Percentiles rank a stretch among this genome's conserved stretches.
These are phyloP conservation scores for Vigna reflexopilosa DNA, from an alignment of 306 rosid species.

Conservation along the genomic window DNA sequence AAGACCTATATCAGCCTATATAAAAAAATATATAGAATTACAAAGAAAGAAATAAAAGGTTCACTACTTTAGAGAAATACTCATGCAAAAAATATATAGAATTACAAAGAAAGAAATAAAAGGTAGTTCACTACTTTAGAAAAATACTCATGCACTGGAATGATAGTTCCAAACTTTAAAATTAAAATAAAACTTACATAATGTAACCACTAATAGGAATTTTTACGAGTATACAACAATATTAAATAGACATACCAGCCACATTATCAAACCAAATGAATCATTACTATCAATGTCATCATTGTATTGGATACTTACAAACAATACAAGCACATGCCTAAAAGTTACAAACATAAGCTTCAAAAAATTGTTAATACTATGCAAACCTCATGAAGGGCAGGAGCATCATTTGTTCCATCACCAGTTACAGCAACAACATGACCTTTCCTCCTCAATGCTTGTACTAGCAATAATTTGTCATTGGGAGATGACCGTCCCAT, in stretches of 20 bases:
- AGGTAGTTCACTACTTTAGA: background rate
- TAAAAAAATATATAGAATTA: slow-evolving; percentile 38
- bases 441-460: slow-evolving; percentile 81
- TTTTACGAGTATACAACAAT: background rate
- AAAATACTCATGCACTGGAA: background rate
- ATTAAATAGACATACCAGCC: slow-evolving; percentile 7
- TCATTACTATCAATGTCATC: background rate
- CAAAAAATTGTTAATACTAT: slow-evolving; percentile 3
- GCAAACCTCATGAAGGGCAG: slow-evolving; percentile 93
- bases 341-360: slow-evolving; percentile 23
- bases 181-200: background rate
- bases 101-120: slow-evolving; percentile 19
- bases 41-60: slow-evolving; percentile 14
- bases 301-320: slow-evolving; percentile 2
- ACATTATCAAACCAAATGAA: background rate
- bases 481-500: slow-evolving; percentile 97
- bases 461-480: slow-evolving; percentile 91
- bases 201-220: background rate
- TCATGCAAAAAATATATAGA: slow-evolving; percentile 31
- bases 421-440: slow-evolving; percentile 97
- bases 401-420: slow-evolving; percentile 97
- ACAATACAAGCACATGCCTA: background rate
- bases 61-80: background rate
- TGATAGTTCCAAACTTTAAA: slow-evolving; percentile 14
- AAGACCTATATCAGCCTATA: slow-evolving; percentile 90